A percentile compares a stretch with the other conserved stretches of the same genome.
Conservation (phyloP, 768 basidiomycete species). For the Tylopilus sp. region DNA sequence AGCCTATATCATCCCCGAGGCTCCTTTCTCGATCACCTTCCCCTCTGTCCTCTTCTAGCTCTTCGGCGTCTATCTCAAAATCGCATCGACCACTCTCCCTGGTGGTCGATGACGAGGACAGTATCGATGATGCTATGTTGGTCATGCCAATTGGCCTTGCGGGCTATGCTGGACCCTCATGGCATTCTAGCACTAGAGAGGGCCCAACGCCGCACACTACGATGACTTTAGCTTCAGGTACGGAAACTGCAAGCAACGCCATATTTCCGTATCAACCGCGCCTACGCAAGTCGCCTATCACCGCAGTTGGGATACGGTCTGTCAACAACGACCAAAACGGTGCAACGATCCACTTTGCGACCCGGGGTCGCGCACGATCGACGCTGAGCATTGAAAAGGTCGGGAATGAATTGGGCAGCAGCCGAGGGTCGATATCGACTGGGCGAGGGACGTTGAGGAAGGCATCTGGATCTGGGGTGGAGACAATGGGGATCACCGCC, state of each 20-base stretch:
- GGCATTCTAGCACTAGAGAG: conserved; percentile 9
- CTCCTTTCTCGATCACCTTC: conserved; percentile 28
- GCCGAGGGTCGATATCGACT: conserved; percentile 60
- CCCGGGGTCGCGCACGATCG: conserved; percentile 48
- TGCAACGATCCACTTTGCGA: conserved; percentile 25
- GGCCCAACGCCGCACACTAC: conserved; percentile 9
- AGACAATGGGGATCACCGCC: conserved; percentile 72
- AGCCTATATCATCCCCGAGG: conserved; percentile 42
- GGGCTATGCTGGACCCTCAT: conserved; percentile 9
- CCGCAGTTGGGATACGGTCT: conserved; percentile 29
- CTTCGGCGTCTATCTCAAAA: conserved; percentile 23
- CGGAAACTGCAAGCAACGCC: conserved; percentile 7
- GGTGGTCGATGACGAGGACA: conserved; percentile 59
- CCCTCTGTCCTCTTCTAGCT: conserved; percentile 21
- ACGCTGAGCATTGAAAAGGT: conserved; percentile 60
- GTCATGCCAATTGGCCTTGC: conserved; percentile 65
- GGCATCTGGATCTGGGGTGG: conserved; percentile 67
- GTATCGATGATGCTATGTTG: conserved; percentile 72
- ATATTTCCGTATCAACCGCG: conserved; percentile 37
- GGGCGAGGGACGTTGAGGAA: conserved; percentile 62
- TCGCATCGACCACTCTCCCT: conserved; percentile 24
- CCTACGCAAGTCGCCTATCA: conserved; percentile 34
- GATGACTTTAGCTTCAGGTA: conserved; percentile 31
- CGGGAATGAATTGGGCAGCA: conserved; percentile 26
- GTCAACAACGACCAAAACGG: conserved; percentile 32